Evolutionary conservation across 2,329 filamentous ascomycete genomes (phyloP).

Genomic region (Juglanconis sp.): DNA sequence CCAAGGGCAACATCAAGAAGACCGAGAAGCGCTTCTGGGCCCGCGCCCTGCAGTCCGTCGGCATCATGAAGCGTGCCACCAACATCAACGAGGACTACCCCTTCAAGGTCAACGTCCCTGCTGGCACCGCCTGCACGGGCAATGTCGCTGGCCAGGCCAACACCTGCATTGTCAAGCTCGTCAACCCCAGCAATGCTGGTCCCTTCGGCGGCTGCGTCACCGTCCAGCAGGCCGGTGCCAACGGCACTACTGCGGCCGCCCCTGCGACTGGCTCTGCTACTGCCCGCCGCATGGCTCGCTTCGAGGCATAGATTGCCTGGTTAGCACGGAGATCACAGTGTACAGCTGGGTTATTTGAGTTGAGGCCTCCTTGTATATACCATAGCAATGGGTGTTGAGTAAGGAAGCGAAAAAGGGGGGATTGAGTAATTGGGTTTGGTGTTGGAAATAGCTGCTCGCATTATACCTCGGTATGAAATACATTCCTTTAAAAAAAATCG

Average conservation of each 20-base stretch:
- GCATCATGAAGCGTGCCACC: constrained; percentile 19
- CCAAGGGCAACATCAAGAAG: constrained; percentile 30
- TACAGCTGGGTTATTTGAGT: background rate
- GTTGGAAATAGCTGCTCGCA: background rate
- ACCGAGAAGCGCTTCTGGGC: constrained; percentile 19
- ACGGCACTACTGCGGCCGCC: background rate
- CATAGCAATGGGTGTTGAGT: background rate
- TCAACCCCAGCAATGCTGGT: constrained; percentile 22
- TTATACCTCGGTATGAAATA: background rate
- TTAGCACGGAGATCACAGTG: background rate
- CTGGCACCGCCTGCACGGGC: constrained; percentile 25
- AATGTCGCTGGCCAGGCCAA: constrained; percentile 23
- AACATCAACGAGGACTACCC: constrained; percentile 24
- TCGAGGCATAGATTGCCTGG: constrained; percentile 2
- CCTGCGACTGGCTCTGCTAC: constrained; percentile 9
- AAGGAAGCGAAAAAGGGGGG: background rate
- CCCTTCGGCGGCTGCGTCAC: constrained; percentile 19
- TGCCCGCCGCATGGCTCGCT: constrained; percentile 17
- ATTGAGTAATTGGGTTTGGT: background rate
- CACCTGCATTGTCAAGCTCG: constrained; percentile 29
- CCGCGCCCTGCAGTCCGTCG: constrained; percentile 15
- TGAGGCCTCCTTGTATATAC: background rate
- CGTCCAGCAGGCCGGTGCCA: constrained; percentile 15
- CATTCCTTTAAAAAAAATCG: background rate
- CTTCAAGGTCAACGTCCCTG: constrained; percentile 25